Conservation (phyloP, 2,329 filamentous ascomycete species). For the Knufia petricola region DNA sequence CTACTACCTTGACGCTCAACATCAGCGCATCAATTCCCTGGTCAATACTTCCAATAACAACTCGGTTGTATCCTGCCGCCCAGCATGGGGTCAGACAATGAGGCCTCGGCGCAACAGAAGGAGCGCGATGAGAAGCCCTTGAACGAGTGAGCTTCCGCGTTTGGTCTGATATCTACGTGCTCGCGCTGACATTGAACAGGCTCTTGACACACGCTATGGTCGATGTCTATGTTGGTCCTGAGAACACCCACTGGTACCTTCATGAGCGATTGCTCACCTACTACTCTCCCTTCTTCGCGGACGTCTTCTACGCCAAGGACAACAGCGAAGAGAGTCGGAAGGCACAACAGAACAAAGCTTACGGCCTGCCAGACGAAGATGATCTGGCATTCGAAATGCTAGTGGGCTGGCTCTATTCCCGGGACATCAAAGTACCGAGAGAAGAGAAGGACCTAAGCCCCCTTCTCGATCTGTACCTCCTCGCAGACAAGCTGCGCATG, state of each 20-base stretch:
- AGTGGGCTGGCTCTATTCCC: constrained; percentile 46
- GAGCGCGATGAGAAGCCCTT: constrained; percentile 31
- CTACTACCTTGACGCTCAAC: neutral
- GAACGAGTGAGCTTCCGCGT: constrained; percentile 35
- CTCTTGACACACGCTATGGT: constrained; percentile 47
- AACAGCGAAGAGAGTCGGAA: constrained; percentile 27
- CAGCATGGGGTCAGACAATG: constrained; percentile 20
- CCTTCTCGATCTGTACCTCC: constrained; percentile 46
- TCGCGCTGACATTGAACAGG: constrained; percentile 25
- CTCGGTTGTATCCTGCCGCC: neutral
- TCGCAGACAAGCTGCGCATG: constrained; percentile 45
- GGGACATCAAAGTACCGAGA: constrained; percentile 37
- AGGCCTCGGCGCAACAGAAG: constrained; percentile 9
- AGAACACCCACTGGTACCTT: constrained; percentile 46
- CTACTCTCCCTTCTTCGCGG: constrained; percentile 45
- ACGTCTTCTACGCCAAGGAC: constrained; percentile 39
- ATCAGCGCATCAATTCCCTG: neutral
- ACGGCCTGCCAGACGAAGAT: constrained; percentile 45
- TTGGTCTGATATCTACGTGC: too few relatives aligned
- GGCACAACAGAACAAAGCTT: constrained; percentile 25
- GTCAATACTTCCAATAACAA: neutral
- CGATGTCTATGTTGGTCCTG: constrained; percentile 46
- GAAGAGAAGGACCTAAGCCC: constrained; percentile 42
- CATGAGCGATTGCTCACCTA: constrained; percentile 49
- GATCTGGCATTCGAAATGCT: constrained; percentile 43